phyloP scores from a whole-genome alignment of 2,329 filamentous ascomycete species.

The Bisporella sp. region DNA sequence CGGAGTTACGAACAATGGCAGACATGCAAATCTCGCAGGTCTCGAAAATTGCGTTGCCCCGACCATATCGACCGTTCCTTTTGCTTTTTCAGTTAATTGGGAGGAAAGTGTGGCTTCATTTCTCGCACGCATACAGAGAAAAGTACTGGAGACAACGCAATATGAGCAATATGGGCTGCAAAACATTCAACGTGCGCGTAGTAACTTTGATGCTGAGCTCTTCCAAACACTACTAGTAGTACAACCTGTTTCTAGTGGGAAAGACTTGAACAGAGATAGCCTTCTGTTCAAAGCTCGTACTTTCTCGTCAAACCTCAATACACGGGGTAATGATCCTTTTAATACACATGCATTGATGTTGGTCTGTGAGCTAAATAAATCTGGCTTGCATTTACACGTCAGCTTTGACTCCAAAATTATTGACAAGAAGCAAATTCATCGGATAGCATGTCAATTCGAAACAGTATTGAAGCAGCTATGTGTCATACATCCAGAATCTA shows the following conservation, averaged over 20 bases:
- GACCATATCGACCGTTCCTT: constrained; percentile 34
- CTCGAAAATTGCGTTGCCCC: constrained; percentile 35
- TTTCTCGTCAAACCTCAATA: too few species aligned
- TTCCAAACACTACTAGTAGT: background rate
- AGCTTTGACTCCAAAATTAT: too few species aligned
- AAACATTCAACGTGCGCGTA: constrained; percentile 1
- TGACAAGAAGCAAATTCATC: too few species aligned
- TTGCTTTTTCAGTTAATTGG: constrained; percentile 25
- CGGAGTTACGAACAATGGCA: constrained; percentile 34
- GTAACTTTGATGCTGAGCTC: background rate
- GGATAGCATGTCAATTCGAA: too few species aligned
- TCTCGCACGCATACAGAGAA: constrained; percentile 37
- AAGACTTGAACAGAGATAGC: too few species aligned
- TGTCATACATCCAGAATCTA: too few species aligned
- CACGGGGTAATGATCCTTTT: too few species aligned
- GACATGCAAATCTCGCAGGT: constrained; percentile 29
- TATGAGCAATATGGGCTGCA: constrained; percentile 10
- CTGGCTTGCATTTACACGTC: too few species aligned
- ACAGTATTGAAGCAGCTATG: too few species aligned
- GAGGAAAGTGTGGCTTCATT: constrained; percentile 30
- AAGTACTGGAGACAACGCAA: constrained; percentile 38
- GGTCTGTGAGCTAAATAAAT: too few species aligned
- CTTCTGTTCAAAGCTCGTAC: too few species aligned
- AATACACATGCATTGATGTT: too few species aligned
- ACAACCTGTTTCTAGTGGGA: background rate